Evolutionary conservation across 1,284 basidiomycete genomes (phyloP).

Genomic region (Mrakiaceae sp.): DNA sequence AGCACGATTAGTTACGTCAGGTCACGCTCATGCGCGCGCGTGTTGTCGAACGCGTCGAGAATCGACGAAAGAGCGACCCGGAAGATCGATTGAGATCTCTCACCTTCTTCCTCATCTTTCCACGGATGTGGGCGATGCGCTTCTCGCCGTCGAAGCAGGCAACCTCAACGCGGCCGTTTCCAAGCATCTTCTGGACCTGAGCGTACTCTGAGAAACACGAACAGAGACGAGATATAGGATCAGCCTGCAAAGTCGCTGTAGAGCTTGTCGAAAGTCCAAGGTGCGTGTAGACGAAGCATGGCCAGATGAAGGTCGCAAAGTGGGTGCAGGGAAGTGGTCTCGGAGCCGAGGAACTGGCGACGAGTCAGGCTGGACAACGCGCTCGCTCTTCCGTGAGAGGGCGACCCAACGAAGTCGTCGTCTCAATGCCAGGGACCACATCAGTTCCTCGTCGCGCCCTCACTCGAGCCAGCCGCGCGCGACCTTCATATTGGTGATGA

Average conservation of each 20-base stretch:
- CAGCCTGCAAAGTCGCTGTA: background rate
- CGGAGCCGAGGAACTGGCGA: no score
- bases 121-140: conserved; percentile 92
- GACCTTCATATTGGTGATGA: no score
- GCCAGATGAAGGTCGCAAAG: background rate
- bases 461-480: no score
- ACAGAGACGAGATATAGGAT: background rate
- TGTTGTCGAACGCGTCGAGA: background rate
- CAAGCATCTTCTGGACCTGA: conserved; percentile 97
- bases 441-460: no score
- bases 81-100: conserved; percentile 23
- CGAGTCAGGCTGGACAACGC: no score
- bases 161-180: conserved; percentile 93
- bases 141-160: conserved; percentile 99
- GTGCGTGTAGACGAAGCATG: background rate
- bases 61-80: background rate
- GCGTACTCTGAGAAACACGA: conserved; percentile 61
- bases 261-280: background rate
- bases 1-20: background rate
- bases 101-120: conserved; percentile 99
- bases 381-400: no score
- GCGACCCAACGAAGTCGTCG: no score
- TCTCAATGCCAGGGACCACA: no score
- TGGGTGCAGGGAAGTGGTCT: no score
- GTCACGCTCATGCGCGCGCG: background rate